phyloP scores from a whole-genome alignment of 441 rosid genomes.

The Breynia disticha region DNA sequence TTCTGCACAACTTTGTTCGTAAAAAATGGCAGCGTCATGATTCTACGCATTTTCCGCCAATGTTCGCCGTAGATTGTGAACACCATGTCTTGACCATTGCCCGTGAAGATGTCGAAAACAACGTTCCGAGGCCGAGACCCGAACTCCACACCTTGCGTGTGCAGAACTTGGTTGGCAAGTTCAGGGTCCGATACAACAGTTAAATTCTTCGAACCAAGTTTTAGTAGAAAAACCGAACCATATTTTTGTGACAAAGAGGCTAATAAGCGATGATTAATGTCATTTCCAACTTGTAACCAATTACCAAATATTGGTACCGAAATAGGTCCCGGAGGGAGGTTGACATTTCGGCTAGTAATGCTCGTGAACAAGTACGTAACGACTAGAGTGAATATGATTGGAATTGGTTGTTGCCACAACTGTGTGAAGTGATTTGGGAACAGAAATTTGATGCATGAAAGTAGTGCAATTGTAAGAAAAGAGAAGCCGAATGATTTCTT shows the following conservation, averaged over 20 bases:
- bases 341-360: conserved; percentile 2
- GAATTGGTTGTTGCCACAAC: too few relatives aligned
- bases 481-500: too few relatives aligned
- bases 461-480: too few relatives aligned
- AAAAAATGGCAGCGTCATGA: conserved; percentile 57
- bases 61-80: conserved; percentile 55
- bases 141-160: conserved; percentile 49
- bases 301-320: conserved; percentile 45
- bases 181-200: conserved; percentile 40
- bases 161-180: conserved; percentile 41
- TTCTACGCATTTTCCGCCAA: conserved; percentile 56
- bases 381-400: not conserved
- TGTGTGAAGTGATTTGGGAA: too few relatives aligned
- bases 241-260: conserved; percentile 35
- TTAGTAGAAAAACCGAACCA: conserved; percentile 37
- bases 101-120: conserved; percentile 52
- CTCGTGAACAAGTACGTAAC: not conserved
- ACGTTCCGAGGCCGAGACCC: conserved; percentile 56
- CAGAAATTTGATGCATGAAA: too few relatives aligned
- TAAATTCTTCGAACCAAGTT: conserved; percentile 38
- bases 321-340: conserved; percentile 38
- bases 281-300: conserved; percentile 58
- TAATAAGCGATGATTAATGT: conserved; percentile 41
- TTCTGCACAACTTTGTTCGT: conserved; percentile 50
- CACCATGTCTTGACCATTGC: conserved; percentile 60